phyloP scores from a whole-genome alignment of 768 basidiomycete genomes.

The Leccinum boreale region DNA sequence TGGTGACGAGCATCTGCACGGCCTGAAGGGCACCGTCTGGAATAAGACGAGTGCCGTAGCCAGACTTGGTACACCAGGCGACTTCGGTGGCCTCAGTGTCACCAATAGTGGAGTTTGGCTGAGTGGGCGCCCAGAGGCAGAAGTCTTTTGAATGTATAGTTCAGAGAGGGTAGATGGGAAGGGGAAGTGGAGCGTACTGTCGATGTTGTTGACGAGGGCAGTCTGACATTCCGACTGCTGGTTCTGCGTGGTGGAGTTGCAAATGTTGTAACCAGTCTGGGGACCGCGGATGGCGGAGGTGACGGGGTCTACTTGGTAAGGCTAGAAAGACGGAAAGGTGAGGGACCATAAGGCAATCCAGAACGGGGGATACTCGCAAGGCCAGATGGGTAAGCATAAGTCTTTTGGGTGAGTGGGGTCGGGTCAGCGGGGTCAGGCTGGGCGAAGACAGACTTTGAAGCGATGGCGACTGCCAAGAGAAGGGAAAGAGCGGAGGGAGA shows the following conservation, averaged over 20 bases:
- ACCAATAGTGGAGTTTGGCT: slow-evolving; percentile 51
- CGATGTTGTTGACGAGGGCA: slow-evolving; percentile 53
- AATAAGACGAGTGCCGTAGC: slow-evolving; percentile 68
- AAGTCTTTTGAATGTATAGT: slow-evolving; percentile 49
- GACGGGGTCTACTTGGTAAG: slow-evolving; percentile 48
- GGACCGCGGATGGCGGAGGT: slow-evolving; percentile 46
- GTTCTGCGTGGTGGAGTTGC: slow-evolving; percentile 66
- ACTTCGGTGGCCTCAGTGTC: slow-evolving; percentile 67
- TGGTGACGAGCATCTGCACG: slow-evolving; percentile 60
- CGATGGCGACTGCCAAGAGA: slow-evolving; percentile 30
- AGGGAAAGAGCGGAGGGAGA: slow-evolving; percentile 47
- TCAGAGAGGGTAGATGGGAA: slow-evolving; percentile 14
- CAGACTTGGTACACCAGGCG: slow-evolving; percentile 68
- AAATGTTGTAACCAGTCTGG: slow-evolving; percentile 64
- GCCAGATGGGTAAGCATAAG: slow-evolving; percentile 40
- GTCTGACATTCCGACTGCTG: slow-evolving; percentile 69
- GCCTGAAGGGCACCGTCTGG: slow-evolving; percentile 60
- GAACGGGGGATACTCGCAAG: slow-evolving; percentile 32
- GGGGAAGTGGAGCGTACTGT: slow-evolving; percentile 24
- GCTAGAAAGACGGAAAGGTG: slow-evolving; percentile 30
- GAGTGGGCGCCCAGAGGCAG: slow-evolving; percentile 61
- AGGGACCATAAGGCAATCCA: neutral
- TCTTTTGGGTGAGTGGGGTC: slow-evolving; percentile 45
- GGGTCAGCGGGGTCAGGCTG: slow-evolving; percentile 42
- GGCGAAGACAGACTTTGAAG: slow-evolving; percentile 29